phyloP scores from a whole-genome alignment of 495 filamentous ascomycete genomes.

The Letharia columbiana region DNA sequence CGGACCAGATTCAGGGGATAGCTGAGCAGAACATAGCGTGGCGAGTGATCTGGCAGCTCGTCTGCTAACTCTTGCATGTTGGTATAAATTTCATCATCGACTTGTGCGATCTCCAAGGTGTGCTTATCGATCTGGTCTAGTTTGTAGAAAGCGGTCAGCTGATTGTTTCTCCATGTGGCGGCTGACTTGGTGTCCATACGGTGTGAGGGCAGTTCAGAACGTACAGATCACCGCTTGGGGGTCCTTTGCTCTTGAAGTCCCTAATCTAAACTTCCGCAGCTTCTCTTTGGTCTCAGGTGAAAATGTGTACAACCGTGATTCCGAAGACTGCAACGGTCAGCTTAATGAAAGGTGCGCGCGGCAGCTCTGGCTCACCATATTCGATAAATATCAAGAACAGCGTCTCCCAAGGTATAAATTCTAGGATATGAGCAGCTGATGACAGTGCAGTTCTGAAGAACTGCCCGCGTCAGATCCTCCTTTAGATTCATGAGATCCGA shows the following conservation, averaged over 20 bases:
- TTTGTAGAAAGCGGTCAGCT: conserved; percentile 20
- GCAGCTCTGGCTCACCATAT: conserved; percentile 1
- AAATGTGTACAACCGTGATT: conserved; percentile 88
- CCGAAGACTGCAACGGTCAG: conserved; percentile 42
- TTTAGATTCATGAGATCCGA: neutral
- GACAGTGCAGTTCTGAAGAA: neutral
- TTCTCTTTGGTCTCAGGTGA: conserved; percentile 76
- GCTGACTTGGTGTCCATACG: conserved; percentile 10
- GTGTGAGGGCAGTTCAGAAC: conserved; percentile 28
- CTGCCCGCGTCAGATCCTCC: neutral
- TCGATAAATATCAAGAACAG: neutral
- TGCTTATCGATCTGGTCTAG: conserved; percentile 78
- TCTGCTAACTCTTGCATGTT: conserved; percentile 71
- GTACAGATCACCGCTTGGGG: conserved; percentile 92
- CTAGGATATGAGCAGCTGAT: neutral
- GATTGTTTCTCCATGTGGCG: neutral
- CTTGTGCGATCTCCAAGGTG: conserved; percentile 71
- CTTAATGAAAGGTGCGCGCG: neutral
- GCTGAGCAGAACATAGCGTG: conserved; percentile 80
- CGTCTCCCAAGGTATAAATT: neutral
- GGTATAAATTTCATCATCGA: conserved; percentile 70
- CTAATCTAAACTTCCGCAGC: conserved; percentile 84
- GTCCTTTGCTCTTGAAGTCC: conserved; percentile 77
- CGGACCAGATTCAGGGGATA: conserved; percentile 77
- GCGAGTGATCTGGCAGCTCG: conserved; percentile 86